Evolutionary conservation across 2,329 filamentous ascomycete species (phyloP).

Genomic region (Xylaria multiplex): DNA sequence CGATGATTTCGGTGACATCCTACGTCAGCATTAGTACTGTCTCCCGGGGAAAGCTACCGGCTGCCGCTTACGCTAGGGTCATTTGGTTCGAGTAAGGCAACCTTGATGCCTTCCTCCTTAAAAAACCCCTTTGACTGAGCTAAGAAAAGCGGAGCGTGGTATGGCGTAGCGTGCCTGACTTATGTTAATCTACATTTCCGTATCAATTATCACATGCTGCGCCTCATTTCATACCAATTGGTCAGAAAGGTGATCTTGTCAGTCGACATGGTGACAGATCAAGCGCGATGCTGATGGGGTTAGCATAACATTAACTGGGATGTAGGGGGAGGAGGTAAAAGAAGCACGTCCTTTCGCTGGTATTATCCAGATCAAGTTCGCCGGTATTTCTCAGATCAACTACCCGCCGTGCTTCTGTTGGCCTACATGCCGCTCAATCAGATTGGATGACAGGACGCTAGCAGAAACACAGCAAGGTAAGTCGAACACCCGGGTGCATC

Average conservation of each 20-base stretch:
- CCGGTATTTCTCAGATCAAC: conserved; percentile 42
- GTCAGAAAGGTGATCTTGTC: conserved; percentile 87
- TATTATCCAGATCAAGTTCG: conserved; percentile 88
- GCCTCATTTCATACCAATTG: conserved; percentile 72
- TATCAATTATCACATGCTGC: conserved; percentile 14
- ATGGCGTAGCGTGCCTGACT: conserved; percentile 79
- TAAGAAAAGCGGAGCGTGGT: conserved; percentile 81
- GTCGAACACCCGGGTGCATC: conserved; percentile 35
- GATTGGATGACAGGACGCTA: conserved; percentile 20
- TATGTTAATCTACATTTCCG: conserved; percentile 35
- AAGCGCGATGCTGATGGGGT: conserved; percentile 57
- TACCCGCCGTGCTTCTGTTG: conserved; percentile 14
- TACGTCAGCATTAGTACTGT: conserved; percentile 45
- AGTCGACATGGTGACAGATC: conserved; percentile 72
- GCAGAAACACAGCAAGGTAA: conserved; percentile 23
- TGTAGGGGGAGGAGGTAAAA: conserved; percentile 57
- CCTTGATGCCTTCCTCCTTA: conserved; percentile 79
- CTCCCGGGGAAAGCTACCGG: neutral
- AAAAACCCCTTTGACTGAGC: conserved; percentile 81
- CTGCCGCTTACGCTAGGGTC: conserved; percentile 70
- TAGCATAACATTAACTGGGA: conserved; percentile 52
- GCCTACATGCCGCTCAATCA: conserved; percentile 12
- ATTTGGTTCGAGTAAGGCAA: conserved; percentile 80
- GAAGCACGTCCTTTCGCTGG: conserved; percentile 90
- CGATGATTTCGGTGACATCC: conserved; percentile 86